Base-by-base conservation (phyloP, 306 rosid genomes). In the Biancaea sappan region DNA sequence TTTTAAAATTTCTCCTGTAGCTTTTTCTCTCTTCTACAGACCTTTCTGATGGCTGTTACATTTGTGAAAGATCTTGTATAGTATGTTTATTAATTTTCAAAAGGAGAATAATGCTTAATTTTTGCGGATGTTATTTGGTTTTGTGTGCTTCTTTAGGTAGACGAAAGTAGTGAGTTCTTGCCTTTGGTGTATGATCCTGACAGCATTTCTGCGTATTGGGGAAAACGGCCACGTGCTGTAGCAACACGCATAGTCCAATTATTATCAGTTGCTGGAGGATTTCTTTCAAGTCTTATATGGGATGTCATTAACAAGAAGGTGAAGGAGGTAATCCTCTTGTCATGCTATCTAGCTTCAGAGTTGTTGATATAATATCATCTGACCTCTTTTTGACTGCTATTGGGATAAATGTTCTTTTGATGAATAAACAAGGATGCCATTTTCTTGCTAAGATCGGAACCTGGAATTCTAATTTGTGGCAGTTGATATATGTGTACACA, bases 181-280 rank as follows among this genome's bases (percentile, higher is more conserved):
- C 98, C 98, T 37, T 65, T 91, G 87, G 93, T 84, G 8, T 94
- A 94, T 80, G 96, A 94, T 5, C 98, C 98, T 44, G 81, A 78
- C 54, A 94, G 79, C 81, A 94, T 94, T 81, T 79, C 98, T 71
- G 85, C 96, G 25, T 94, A 94, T 80, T 94, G 98, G 98, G 97
- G 98, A 41, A 94, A 90, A 73, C 93, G 97, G 47, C 98, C 98
- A 66, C 92, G 91, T 0, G 91, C 98, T 1, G 97, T 94, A 26
- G 92, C 91, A 51, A 91, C 98, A 2, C 96, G 98, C 50, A 75
- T 89, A 37, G 87, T 87, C 74, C 98, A 94, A 74, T 76, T 94
- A 80, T 77, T 89, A 73, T 94, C 98, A 69, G 98, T 94, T 72
- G 92, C 94, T n/a, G 98, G 98, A 58, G 97, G 96, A 28, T 94